Base-by-base conservation (phyloP, 768 basidiomycete genomes). In the Paxillus involutus region DNA sequence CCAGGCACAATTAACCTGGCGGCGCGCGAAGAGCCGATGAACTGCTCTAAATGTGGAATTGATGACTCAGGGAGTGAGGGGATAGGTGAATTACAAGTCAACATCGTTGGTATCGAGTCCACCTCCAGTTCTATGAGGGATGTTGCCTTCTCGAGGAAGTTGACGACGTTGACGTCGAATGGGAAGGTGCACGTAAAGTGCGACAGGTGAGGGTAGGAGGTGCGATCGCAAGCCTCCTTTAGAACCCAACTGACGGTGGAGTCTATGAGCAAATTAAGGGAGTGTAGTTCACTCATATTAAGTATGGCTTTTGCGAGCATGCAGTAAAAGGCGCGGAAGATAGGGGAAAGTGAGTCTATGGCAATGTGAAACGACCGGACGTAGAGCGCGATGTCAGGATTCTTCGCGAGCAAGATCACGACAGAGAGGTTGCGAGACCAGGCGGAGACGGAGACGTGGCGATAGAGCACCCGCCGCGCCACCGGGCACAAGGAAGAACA, bases 401-500 rank as follows among this genome's bases (percentile, higher is more conserved):
- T 79, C 19, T 63, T 63, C 10, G 86, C 83, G 56, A 91, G 82
- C 51, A 84, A 81, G 57, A 69, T 54, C 52, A 88, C 71, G 65
- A 82, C 72, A 58, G 67, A 48, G 53, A 82, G 75, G 58, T 81
- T 82, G 60, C 67, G 72, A 4, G 76, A 70, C 55, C 68, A 61
- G 7, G 74, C 60, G 30, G 82, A 77, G 49, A 83, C 59, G 47
- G 72, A 65, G 58, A 90, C 60, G 62, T 80, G 69, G 50, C 84
- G 78, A 69, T 87, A 91, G 69, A 91, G 84, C 35, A 75, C 65
- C 54, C 82, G 81, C 55, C 81, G 82, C 0, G 84, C 85, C 59
- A 82, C 68, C 50, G 71, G 72, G 56, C 73, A 71, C 63, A 86
- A 61, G 33, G 65, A 57, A 13, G 77, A 64, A 57, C 59, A 70